Conservation (phyloP, 345 rosid species). For the Punica granatum region DNA sequence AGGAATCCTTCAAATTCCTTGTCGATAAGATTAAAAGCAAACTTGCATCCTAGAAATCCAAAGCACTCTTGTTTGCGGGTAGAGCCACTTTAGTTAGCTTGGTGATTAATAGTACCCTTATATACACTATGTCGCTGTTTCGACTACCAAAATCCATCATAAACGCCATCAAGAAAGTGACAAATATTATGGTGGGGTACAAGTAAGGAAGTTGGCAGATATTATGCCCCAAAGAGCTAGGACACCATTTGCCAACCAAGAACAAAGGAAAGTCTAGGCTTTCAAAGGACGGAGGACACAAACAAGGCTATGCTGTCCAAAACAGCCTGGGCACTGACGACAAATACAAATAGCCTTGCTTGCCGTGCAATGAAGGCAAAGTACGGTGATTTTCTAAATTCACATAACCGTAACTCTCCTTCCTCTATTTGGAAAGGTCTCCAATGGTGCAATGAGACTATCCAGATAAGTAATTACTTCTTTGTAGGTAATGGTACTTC, state of each 20-base stretch:
- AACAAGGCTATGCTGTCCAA: background rate
- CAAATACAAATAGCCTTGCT: background rate
- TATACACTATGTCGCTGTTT: background rate
- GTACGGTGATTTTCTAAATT: background rate
- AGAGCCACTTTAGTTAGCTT: background rate
- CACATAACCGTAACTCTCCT: background rate
- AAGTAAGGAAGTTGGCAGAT: background rate
- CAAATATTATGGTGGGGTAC: background rate
- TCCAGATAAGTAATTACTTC: no score
- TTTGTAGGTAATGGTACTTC: no score
- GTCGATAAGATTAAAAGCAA: background rate
- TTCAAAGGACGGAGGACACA: no score
- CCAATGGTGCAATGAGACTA: no score
- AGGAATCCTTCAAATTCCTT: no score
- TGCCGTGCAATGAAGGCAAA: background rate
- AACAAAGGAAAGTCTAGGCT: no score
- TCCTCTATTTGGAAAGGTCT: background rate
- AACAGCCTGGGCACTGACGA: background rate
- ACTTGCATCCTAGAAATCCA: background rate
- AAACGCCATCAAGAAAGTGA: rapidly evolving
- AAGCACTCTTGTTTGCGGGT: no score
- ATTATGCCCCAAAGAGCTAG: background rate
- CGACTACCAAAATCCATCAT: background rate
- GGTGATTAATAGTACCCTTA: no score
- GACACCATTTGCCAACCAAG: background rate